Conservation (phyloP, 108 stramenopile species). For the Pseudonitzschia multiseries region DNA sequence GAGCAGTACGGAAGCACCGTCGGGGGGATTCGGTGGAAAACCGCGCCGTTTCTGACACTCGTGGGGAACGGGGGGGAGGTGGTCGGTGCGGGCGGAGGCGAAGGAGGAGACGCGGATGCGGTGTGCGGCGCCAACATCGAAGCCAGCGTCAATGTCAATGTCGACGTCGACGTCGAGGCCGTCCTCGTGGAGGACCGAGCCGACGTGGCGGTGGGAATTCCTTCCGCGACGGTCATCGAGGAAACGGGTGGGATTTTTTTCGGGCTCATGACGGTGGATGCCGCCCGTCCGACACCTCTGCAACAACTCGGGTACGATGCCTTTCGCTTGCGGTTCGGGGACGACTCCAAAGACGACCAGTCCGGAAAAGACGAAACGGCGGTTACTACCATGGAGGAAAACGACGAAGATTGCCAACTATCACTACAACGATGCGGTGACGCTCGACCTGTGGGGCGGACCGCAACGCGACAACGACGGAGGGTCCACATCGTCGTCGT, state of each 20-base stretch:
- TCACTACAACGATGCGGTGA: neutral
- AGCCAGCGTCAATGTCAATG: too few relatives aligned
- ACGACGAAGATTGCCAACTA: too few relatives aligned
- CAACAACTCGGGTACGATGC: conserved; percentile 47
- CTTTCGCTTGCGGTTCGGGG: conserved; percentile 38
- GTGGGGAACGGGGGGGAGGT: conserved; percentile 6
- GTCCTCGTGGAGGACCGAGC: neutral
- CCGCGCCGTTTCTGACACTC: conserved; percentile 23
- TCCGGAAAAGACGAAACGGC: neutral
- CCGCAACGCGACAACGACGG: conserved; percentile 1
- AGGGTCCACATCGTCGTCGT: too few relatives aligned
- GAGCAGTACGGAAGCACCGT: conserved; percentile 14
- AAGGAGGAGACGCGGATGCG: too few relatives aligned
- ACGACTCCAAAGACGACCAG: neutral
- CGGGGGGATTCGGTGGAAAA: conserved; percentile 45
- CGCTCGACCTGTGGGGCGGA: conserved; percentile 7
- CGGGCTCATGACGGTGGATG: conserved; percentile 55
- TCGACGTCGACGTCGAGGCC: neutral
- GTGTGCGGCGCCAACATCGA: too few relatives aligned
- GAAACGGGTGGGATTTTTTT: conserved; percentile 66
- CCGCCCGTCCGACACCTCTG: conserved; percentile 57
- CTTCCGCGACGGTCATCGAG: conserved; percentile 31
- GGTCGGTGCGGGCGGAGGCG: too few relatives aligned
- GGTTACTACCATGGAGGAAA: too few relatives aligned
- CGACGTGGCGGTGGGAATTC: conserved; percentile 38